Base-by-base conservation (phyloP, 192 early-diverging fungal species). In the Gamsiella multidivaricata region DNA sequence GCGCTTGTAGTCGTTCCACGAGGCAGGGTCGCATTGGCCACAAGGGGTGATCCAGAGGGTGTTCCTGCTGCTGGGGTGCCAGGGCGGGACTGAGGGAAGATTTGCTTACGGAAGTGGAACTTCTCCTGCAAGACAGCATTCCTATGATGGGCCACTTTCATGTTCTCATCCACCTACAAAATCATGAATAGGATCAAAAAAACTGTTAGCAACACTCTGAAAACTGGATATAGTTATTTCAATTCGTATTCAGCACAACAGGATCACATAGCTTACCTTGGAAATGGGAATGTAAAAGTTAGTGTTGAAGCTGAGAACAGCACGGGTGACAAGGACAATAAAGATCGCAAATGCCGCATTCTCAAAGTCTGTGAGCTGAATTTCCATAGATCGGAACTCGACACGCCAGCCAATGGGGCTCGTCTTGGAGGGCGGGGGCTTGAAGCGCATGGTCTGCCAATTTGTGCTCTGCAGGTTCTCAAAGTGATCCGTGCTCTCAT, bases 391-490 rank as follows among this genome's bases (percentile, higher is more conserved):
- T 34, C 97, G 87, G 84, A 99, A 99, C 82, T 99, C 97, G 31
- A 99, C 96, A 46, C 97, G 88, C 97, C 97, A 99, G 15, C 97
- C 97, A 72, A 99, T 96, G 2, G 89, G 88, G 32, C 92, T 89
- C 56, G 89, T 88, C 14, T 94, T 95, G 33, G 97, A 93, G 14
- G 97, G 97, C 64, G 74, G 74, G 34, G 96, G 95, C 84, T 99
- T 99, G 87, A 99, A 99, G 9, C 97, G 91, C 89, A 97, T 93
- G 17, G 95, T 96, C 84, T 99, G 97, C 97, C 97, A 99, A 82
- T 99, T 99, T 46, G 97, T 99, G n/a, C 93, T 94, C 85, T 99
- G 97, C 39, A 99, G 88, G 81, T 99, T 99, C 82, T 99, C 97
- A 88, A 99, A 99, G 69, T 99, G 97, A 79, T 99, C 97, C 0